Conservation (phyloP, 164 flowering plant genomes). For the Vitis labrusca region DNA sequence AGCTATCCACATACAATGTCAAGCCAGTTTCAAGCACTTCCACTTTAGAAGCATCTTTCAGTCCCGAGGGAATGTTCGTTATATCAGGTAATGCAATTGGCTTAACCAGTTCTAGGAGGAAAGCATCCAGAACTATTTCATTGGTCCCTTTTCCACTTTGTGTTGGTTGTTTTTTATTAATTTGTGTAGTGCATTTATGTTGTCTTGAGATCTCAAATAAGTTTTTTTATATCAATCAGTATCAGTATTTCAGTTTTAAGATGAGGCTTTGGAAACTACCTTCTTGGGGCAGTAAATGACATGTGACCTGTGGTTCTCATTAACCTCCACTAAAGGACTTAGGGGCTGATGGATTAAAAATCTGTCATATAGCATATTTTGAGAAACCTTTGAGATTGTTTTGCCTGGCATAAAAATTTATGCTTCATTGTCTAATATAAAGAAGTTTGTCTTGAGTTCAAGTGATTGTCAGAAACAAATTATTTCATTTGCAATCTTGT, state of each 20-base stretch:
- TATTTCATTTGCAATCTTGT: not conserved
- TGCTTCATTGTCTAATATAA: not conserved
- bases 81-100: constrained; percentile 64
- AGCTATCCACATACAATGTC: constrained; percentile 82
- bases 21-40: constrained; percentile 75
- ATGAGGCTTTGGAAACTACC: not conserved
- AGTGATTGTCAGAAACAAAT: not conserved
- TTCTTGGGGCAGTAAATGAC: not conserved
- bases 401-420: not conserved
- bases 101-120: not conserved
- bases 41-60: constrained; percentile 96
- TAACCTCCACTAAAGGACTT: not conserved
- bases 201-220: not conserved
- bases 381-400: too few species aligned
- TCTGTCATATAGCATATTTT: too few species aligned
- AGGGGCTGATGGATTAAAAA: not conserved
- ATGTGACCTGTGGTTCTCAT: not conserved
- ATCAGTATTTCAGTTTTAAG: not conserved
- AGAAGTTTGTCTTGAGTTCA: not conserved
- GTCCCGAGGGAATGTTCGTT: constrained; percentile 95
- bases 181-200: not conserved
- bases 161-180: not conserved
- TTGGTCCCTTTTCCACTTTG: not conserved
- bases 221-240: not conserved
- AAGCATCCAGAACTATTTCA: too few species aligned